A percentile compares a stretch with the other conserved stretches of the same genome.
Conservation (phyloP, 768 basidiomycete species). For the Boletellus ananiceps region DNA sequence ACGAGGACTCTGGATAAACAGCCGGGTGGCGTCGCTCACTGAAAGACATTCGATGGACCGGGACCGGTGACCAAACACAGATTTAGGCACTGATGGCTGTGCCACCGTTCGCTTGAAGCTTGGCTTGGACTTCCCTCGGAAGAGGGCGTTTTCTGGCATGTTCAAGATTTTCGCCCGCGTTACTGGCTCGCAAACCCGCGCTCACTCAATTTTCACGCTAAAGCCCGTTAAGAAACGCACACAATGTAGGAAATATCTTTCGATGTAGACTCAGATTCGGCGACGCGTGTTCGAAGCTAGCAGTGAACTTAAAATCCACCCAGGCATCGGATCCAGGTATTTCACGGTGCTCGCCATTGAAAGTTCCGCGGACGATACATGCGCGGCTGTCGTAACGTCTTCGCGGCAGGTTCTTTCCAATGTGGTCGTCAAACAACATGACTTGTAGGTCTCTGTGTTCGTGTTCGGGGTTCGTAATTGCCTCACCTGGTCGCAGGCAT, state of each 20-base stretch:
- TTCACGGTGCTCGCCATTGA: slow-evolving; percentile 78
- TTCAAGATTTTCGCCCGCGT: background rate
- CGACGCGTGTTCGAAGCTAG: background rate
- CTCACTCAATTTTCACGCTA: background rate
- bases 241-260: background rate
- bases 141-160: too few species aligned
- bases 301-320: too few species aligned
- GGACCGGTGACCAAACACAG: too few species aligned
- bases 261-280: background rate
- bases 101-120: too few species aligned
- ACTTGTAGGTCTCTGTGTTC: background rate
- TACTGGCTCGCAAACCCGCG: background rate
- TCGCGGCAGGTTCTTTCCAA: slow-evolving; percentile 71
- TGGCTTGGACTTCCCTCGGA: too few species aligned
- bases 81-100: too few species aligned
- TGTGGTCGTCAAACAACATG: slow-evolving; percentile 79
- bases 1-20: too few species aligned
- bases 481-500: slow-evolving; percentile 14
- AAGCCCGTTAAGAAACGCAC: background rate
- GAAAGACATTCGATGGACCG: too few species aligned
- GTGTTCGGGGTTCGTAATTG: background rate
- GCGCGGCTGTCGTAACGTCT: slow-evolving; percentile 80
- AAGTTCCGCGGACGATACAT: slow-evolving; percentile 92
- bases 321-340: slow-evolving; percentile 2
- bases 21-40: too few species aligned